Conservation (phyloP, 108 stramenopile genomes). For the Epipyxis sp. region DNA sequence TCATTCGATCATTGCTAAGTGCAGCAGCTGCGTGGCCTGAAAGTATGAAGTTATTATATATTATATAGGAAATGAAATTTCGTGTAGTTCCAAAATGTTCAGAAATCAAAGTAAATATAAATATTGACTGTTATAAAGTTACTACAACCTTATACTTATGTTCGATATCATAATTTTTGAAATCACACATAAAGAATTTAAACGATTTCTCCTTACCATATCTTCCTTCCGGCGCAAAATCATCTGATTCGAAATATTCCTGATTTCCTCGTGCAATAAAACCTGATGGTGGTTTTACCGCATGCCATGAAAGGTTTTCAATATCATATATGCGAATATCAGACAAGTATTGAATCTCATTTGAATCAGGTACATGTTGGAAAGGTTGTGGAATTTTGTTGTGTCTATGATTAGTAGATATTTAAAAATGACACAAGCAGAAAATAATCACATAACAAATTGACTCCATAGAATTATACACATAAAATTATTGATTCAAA, state of each 20-base stretch:
- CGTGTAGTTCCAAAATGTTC: too few relatives aligned
- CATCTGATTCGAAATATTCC: too few relatives aligned
- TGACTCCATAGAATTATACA: too few relatives aligned
- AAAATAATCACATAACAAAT: not conserved
- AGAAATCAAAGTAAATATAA: too few relatives aligned
- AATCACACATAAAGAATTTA: too few relatives aligned
- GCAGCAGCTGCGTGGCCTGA: constrained; percentile 4
- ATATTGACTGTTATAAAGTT: too few relatives aligned
- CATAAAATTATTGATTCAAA: too few relatives aligned
- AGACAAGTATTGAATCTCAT: not conserved
- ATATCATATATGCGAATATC: constrained; percentile 1
- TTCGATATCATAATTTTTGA: too few relatives aligned
- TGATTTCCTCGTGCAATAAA: not conserved
- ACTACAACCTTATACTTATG: too few relatives aligned
- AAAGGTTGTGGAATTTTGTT: not conserved
- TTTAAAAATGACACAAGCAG: not conserved
- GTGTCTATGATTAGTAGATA: not conserved
- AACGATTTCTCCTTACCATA: too few relatives aligned
- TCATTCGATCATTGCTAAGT: not conserved
- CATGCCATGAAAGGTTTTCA: not conserved
- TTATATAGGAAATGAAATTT: too few relatives aligned
- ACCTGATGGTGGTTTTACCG: not conserved
- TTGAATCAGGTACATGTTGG: not conserved
- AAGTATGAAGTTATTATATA: not conserved
- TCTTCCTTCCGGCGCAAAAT: not conserved